phyloP scores from a whole-genome alignment of 805 yeast genomes.

The Wickerhamomyces ciferrii region DNA sequence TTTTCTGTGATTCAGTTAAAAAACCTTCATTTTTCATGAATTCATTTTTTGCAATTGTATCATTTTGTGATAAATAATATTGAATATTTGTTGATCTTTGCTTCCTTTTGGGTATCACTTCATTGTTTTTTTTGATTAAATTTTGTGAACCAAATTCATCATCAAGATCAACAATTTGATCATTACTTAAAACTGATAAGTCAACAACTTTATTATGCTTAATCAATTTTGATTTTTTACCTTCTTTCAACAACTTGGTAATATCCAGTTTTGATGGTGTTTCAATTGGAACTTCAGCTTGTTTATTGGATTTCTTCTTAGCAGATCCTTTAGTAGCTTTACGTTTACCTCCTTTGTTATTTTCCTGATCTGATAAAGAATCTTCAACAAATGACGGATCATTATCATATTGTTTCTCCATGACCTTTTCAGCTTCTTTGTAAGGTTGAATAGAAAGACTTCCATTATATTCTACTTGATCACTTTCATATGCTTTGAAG shows the following conservation, averaged over 20 bases:
- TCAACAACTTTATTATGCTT: conserved; percentile 8
- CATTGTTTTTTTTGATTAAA: background rate
- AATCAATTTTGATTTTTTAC: background rate
- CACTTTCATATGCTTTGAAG: conserved; percentile 11
- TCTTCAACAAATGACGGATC: conserved; percentile 6
- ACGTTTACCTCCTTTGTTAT: background rate
- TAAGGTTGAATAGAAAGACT: background rate
- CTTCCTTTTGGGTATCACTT: background rate
- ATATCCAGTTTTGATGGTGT: conserved; percentile 12
- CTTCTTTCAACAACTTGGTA: conserved; percentile 11
- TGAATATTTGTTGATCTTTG: background rate
- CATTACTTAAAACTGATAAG: conserved; percentile 5
- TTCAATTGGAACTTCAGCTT: background rate
- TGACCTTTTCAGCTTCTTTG: conserved; percentile 6
- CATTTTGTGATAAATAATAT: conserved; percentile 9
- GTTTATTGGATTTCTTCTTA: background rate
- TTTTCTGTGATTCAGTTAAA: conserved; percentile 9
- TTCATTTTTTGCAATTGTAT: conserved; percentile 3
- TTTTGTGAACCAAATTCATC: background rate
- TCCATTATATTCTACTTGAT: conserved; percentile 1
- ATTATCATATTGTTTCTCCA: conserved; percentile 14
- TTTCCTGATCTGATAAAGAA: background rate
- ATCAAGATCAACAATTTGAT: conserved; percentile 15
- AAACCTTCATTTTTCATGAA: conserved; percentile 15
- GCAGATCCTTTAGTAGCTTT: background rate